phyloP scores from a whole-genome alignment of 2,329 filamentous ascomycete species.

The Aspergillus latus region DNA sequence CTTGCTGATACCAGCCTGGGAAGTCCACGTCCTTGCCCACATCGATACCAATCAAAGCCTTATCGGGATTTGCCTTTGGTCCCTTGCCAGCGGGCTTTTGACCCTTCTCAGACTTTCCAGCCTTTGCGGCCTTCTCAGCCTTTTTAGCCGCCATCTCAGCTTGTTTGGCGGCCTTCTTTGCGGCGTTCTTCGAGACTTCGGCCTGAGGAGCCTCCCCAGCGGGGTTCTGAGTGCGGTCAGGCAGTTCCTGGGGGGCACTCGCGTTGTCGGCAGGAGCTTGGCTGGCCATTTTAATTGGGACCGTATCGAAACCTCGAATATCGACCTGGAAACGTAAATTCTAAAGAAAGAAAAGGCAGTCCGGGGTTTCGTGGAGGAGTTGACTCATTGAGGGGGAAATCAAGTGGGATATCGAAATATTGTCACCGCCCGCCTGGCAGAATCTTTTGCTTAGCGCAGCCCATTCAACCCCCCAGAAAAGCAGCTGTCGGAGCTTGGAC shows the following conservation, averaged over 20 bases:
- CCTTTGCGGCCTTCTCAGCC: conserved; percentile 46
- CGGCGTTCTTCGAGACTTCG: conserved; percentile 35
- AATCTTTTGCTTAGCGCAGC: conserved; percentile 39
- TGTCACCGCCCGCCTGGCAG: conserved; percentile 44
- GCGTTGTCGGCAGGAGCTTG: conserved; percentile 31
- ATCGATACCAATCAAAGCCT: conserved; percentile 80
- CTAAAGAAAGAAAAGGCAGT: conserved; percentile 20
- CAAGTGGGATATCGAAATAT: conserved; percentile 39
- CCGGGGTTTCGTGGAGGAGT: conserved; percentile 12
- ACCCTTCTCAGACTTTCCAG: conserved; percentile 47
- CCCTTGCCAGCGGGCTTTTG: conserved; percentile 48
- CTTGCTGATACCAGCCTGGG: conserved; percentile 94
- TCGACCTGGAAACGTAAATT: conserved; percentile 21
- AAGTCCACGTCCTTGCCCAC: conserved; percentile 84
- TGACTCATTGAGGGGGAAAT: conserved; percentile 22
- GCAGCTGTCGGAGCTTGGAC: conserved; percentile 29
- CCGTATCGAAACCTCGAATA: conserved; percentile 16
- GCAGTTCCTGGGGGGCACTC: conserved; percentile 35
- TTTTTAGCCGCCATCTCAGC: conserved; percentile 27
- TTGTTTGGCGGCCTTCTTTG: conserved; percentile 28
- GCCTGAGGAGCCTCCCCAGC: conserved; percentile 34
- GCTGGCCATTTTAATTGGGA: conserved; percentile 32
- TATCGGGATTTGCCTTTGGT: conserved; percentile 59
- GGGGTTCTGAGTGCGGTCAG: conserved; percentile 43
- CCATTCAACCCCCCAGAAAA: conserved; percentile 14